These are phyloP conservation scores for Pleurotus cornucopiae DNA, from an alignment of 768 basidiomycete species.

Conservation along the genomic window DNA sequence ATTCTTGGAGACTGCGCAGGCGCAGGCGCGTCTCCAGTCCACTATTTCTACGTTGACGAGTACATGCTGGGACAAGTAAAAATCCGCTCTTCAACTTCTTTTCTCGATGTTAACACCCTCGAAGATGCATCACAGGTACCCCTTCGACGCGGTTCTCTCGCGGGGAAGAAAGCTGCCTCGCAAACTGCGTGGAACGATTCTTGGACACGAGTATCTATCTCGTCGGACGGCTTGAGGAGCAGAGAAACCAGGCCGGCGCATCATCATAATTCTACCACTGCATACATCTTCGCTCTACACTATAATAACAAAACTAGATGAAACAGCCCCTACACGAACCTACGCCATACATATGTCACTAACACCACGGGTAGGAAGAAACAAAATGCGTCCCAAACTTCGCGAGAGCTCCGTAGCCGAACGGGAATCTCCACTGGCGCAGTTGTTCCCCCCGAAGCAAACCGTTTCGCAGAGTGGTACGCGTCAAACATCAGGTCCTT, in stretches of 20 bases:
- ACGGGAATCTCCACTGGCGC: constrained; percentile 53
- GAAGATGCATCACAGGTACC: constrained; percentile 76
- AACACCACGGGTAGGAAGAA: constrained; percentile 58
- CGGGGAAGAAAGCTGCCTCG: constrained; percentile 75
- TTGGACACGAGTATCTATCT: constrained; percentile 83
- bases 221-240: constrained; percentile 61
- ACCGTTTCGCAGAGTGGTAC: constrained; percentile 53
- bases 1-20: constrained; percentile 82
- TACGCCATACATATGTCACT: constrained; percentile 43
- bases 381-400: constrained; percentile 65
- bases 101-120: neutral
- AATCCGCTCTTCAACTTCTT: no score
- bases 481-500: constrained; percentile 79
- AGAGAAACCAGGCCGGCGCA: constrained; percentile 24
- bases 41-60: constrained; percentile 75
- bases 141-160: constrained; percentile 77
- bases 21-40: constrained; percentile 60
- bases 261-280: constrained; percentile 8
- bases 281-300: constrained; percentile 8
- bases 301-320: constrained; percentile 9
- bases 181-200: constrained; percentile 91
- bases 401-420: constrained; percentile 45
- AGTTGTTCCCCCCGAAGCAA: constrained; percentile 23
- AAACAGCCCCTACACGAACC: constrained; percentile 9
- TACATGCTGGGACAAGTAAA: constrained; percentile 90